phyloP scores from a whole-genome alignment of 2,329 filamentous ascomycete genomes.

The Apiospora rasikravindrae region DNA sequence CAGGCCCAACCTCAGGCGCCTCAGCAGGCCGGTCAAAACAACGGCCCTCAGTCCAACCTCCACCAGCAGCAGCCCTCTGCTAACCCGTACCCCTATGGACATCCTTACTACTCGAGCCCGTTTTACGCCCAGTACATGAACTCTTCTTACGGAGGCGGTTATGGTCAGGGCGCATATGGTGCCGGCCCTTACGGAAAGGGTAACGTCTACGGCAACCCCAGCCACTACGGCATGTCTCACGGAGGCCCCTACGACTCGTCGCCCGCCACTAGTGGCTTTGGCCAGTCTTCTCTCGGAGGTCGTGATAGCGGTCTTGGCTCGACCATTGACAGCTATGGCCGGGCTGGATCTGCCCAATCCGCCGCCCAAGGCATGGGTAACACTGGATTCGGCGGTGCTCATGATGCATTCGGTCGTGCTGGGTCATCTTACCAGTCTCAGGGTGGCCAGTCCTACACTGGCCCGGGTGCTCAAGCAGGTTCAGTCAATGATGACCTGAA shows the following conservation, averaged over 20 bases:
- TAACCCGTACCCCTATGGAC: slow-evolving; percentile 36
- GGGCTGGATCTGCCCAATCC: slow-evolving; percentile 55
- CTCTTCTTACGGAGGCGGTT: slow-evolving; percentile 57
- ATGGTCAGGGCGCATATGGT: slow-evolving; percentile 56
- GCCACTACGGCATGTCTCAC: slow-evolving; percentile 59
- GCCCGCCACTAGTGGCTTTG: slow-evolving; percentile 55
- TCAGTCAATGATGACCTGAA: slow-evolving; percentile 60
- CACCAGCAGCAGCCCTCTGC: slow-evolving; percentile 47
- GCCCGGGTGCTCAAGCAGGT: slow-evolving; percentile 52
- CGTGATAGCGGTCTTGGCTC: slow-evolving; percentile 56
- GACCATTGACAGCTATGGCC: slow-evolving; percentile 60
- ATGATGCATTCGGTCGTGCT: slow-evolving; percentile 61
- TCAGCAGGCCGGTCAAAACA: slow-evolving; percentile 17
- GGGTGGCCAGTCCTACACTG: slow-evolving; percentile 58
- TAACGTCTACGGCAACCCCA: slow-evolving; percentile 59
- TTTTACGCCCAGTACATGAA: slow-evolving; percentile 66
- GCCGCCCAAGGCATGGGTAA: slow-evolving; percentile 56
- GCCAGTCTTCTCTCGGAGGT: slow-evolving; percentile 57
- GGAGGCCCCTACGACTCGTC: slow-evolving; percentile 63
- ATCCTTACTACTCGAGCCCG: slow-evolving; percentile 62
- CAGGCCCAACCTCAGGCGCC: slow-evolving; percentile 37
- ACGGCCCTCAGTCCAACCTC: slow-evolving; percentile 42
- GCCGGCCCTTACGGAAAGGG: slow-evolving; percentile 60
- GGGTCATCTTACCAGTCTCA: slow-evolving; percentile 61
- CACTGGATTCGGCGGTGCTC: slow-evolving; percentile 57